A percentile compares a stretch with the other conserved stretches of the same genome.
These are phyloP conservation scores for Salvia miltiorrhiza DNA, from an alignment of 257 asterid genomes.

Conservation along the genomic window DNA sequence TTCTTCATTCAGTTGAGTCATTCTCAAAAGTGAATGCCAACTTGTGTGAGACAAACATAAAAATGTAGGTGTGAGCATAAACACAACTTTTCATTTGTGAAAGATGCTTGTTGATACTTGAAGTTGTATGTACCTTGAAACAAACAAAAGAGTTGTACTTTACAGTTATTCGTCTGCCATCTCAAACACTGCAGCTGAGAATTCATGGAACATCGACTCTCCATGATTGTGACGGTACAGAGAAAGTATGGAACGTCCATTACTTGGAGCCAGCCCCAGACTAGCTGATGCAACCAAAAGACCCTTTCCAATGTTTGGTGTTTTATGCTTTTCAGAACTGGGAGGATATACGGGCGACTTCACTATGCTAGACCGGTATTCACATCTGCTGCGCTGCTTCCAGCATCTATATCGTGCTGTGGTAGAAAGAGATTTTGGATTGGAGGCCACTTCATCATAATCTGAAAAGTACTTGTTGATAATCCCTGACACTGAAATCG, in stretches of 20 bases:
- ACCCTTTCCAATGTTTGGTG: constrained; percentile 49
- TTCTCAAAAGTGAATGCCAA: too few species aligned
- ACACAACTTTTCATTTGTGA: too few species aligned
- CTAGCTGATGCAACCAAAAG: constrained; percentile 37
- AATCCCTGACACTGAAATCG: constrained; percentile 49
- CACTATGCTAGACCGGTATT: background rate
- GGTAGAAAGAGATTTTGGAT: constrained; percentile 10
- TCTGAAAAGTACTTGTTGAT: constrained; percentile 56
- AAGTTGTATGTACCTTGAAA: too few species aligned
- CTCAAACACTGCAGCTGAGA: constrained; percentile 28
- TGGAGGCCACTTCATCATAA: constrained; percentile 51
- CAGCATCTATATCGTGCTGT: background rate
- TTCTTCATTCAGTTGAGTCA: too few species aligned
- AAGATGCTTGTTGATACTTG: too few species aligned
- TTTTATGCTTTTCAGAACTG: constrained; percentile 4
- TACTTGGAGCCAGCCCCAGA: constrained; percentile 37
- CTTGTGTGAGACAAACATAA: too few species aligned
- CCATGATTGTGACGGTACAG: constrained; percentile 18
- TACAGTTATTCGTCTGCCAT: constrained; percentile 25
- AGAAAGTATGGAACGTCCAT: constrained; percentile 28
- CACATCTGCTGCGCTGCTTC: constrained; percentile 6
- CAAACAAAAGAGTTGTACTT: background rate
- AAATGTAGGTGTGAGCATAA: too few species aligned
- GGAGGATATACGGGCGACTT: constrained; percentile 13
- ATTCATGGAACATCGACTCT: constrained; percentile 12